A percentile compares a stretch with the other conserved stretches of the same genome.
Conservation (phyloP, 2,329 filamentous ascomycete species). For the Colletotrichum horii region DNA sequence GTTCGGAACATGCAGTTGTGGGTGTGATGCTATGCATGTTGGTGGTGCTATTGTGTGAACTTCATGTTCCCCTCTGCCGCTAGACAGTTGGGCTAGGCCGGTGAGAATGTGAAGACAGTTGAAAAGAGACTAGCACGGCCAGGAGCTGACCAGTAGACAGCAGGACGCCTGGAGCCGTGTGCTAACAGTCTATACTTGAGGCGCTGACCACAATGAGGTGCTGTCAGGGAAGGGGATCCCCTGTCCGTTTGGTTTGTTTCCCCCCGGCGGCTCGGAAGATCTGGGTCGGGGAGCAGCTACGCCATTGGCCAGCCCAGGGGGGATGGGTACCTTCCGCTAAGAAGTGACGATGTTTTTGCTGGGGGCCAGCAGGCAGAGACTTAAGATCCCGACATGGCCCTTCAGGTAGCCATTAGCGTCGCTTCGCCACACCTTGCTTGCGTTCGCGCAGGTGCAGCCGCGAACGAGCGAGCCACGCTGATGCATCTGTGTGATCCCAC, state of each 20-base stretch:
- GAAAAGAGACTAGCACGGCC: not conserved
- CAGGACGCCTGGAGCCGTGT: not conserved
- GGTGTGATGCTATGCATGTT: not conserved
- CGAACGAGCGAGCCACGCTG: not conserved
- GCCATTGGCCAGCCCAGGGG: not conserved
- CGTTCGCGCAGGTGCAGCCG: not conserved
- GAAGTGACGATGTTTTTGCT: conserved; percentile 6
- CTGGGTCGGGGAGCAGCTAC: not conserved
- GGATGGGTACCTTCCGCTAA: conserved; percentile 3
- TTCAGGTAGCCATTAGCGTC: conserved; percentile 10
- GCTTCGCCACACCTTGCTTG: conserved; percentile 12
- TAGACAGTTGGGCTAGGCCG: not conserved
- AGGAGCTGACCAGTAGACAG: not conserved
- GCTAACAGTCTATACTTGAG: not conserved
- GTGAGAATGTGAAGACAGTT: not conserved
- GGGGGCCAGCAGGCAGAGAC: conserved; percentile 12
- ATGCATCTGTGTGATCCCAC: not conserved
- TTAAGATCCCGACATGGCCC: not conserved
- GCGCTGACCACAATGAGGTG: not conserved
- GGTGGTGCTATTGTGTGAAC: not conserved
- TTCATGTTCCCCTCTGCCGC: not conserved
- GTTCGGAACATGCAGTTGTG: not conserved
- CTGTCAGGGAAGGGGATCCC: conserved; percentile 6
- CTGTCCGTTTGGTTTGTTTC: not conserved
- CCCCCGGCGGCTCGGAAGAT: not conserved